A percentile compares a stretch with the other conserved stretches of the same genome.
Conservation (phyloP, 176 grass and related monocot species). For the Aegilops umbellulata region DNA sequence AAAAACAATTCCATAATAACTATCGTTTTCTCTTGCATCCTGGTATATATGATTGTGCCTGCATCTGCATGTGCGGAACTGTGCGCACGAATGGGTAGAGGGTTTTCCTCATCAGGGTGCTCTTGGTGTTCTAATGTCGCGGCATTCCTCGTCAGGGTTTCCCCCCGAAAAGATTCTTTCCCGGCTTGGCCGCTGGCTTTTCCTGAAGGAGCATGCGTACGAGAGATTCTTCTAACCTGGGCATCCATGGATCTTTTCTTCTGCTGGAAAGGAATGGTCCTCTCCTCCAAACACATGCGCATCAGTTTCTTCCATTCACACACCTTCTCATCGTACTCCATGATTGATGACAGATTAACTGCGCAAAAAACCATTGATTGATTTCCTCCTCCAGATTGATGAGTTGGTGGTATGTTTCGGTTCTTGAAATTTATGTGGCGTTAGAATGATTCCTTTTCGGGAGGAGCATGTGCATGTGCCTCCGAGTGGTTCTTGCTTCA, state of each 20-base stretch:
- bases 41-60: not conserved
- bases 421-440: not conserved
- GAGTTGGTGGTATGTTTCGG: not conserved
- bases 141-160: slow-evolving; percentile 41
- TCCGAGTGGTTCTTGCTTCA: slow-evolving; percentile 31
- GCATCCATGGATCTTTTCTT: slow-evolving; percentile 48
- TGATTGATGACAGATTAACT: not conserved
- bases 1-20: not conserved
- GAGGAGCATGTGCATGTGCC: slow-evolving; percentile 41
- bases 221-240: slow-evolving; percentile 34
- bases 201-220: slow-evolving; percentile 41
- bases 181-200: slow-evolving; percentile 20
- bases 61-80: slow-evolving; percentile 13
- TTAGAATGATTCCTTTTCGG: slow-evolving; percentile 28
- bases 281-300: slow-evolving; percentile 12
- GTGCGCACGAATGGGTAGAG: slow-evolving; percentile 25
- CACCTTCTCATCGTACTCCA: not conserved
- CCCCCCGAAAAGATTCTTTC: slow-evolving; percentile 35
- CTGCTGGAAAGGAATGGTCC: slow-evolving; percentile 51
- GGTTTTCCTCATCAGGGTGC: not conserved
- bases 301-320: not conserved
- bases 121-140: slow-evolving; percentile 28
- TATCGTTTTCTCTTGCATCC: not conserved
- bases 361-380: not conserved
- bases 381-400: not conserved